phyloP scores from a whole-genome alignment of 805 yeast species.

The Vanderwaltozyma tropicalis region DNA sequence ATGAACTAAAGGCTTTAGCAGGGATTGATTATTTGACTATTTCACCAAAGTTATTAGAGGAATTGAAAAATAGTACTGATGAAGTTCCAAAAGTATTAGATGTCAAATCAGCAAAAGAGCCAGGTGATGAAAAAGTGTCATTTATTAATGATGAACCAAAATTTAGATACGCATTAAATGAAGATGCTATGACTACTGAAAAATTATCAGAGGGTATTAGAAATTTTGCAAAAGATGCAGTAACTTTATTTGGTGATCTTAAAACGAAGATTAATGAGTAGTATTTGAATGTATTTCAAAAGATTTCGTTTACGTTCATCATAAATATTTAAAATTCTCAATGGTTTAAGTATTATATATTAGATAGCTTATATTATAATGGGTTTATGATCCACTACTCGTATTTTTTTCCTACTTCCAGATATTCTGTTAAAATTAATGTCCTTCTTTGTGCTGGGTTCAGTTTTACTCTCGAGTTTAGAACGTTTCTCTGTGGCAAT shows the following conservation, averaged over 20 bases:
- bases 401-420: neutral
- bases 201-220: conserved; percentile 96
- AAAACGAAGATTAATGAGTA: neutral
- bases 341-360: neutral
- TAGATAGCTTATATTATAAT: neutral
- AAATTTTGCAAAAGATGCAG: conserved; percentile 87
- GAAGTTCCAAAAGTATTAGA: conserved; percentile 73
- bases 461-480: too few relatives aligned
- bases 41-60: conserved; percentile 83
- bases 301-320: neutral
- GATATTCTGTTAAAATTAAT: too few relatives aligned
- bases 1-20: conserved; percentile 89
- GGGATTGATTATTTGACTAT: conserved; percentile 94
- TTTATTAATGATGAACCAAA: conserved; percentile 75
- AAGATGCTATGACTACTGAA: conserved; percentile 97
- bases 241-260: conserved; percentile 44
- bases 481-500: too few relatives aligned
- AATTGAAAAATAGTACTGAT: conserved; percentile 64
- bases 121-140: conserved; percentile 53
- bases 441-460: too few relatives aligned
- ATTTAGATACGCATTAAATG: conserved; percentile 85
- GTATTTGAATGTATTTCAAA: neutral
- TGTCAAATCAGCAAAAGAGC: conserved; percentile 43
- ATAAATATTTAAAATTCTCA: neutral
- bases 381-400: conserved; percentile 1